Percentiles rank a stretch among this genome's conserved stretches.
phyloP scores from a whole-genome alignment of 352 stramenopile species.

The Globisporangium barbulae region DNA sequence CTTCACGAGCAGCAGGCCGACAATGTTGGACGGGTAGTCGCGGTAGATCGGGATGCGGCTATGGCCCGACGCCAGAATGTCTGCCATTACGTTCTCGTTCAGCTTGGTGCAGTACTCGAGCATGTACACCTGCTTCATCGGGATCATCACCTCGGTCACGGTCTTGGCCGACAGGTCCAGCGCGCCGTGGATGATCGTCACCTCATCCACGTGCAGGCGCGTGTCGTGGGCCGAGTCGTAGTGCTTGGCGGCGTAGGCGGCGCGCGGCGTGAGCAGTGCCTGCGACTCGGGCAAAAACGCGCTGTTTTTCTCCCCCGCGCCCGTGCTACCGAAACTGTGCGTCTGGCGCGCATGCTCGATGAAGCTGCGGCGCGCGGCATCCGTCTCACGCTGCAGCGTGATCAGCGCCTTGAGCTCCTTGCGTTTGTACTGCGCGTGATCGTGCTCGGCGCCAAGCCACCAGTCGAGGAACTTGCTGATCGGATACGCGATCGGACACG shows the following conservation, averaged over 20 bases:
- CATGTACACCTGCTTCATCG: constrained; percentile 80
- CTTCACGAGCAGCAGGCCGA: constrained; percentile 87
- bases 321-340: not conserved
- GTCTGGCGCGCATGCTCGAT: constrained; percentile 22
- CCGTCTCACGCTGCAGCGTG: constrained; percentile 63
- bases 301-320: not conserved
- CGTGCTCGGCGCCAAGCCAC: constrained; percentile 75
- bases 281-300: constrained; percentile 19
- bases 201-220: constrained; percentile 75
- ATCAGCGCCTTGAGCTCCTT: constrained; percentile 89
- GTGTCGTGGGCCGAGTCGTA: constrained; percentile 41
- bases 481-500: constrained; percentile 89
- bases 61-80: constrained; percentile 86
- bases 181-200: constrained; percentile 91
- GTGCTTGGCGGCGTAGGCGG: constrained; percentile 21
- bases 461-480: constrained; percentile 90
- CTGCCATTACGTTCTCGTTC: constrained; percentile 62
- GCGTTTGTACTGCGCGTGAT: constrained; percentile 83
- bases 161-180: constrained; percentile 87
- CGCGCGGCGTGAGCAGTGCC: constrained; percentile 24
- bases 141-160: constrained; percentile 86
- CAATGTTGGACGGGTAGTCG: constrained; percentile 61
- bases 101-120: constrained; percentile 79
- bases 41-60: constrained; percentile 89
- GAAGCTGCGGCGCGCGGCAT: constrained; percentile 34